phyloP scores from a whole-genome alignment of 768 basidiomycete species.

The Russula virescens region DNA sequence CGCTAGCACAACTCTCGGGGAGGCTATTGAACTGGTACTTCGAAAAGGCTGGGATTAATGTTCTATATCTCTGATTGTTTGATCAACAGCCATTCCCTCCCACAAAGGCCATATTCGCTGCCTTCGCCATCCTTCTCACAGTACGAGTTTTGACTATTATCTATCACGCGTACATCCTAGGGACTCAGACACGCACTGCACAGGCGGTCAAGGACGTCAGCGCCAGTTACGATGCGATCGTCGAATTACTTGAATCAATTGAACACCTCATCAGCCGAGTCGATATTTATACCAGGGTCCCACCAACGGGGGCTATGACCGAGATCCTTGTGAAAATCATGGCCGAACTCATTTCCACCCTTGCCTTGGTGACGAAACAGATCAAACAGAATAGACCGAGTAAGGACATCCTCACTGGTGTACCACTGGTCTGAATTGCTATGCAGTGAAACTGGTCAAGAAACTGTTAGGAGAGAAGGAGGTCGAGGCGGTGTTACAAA shows the following conservation, averaged over 20 bases:
- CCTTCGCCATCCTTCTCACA: neutral
- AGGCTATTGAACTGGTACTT: neutral
- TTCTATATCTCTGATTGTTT: neutral
- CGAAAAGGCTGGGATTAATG: too few relatives aligned
- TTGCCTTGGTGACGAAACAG: neutral
- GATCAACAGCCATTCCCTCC: neutral
- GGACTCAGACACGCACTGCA: neutral
- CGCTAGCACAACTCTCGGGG: neutral
- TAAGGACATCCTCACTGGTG: neutral
- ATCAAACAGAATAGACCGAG: neutral
- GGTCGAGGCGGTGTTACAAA: neutral
- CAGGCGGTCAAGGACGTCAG: neutral
- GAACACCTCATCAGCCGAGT: neutral
- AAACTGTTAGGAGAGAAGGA: neutral
- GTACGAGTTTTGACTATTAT: neutral
- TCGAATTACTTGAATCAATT: neutral
- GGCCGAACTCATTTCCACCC: neutral
- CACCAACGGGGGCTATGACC: neutral
- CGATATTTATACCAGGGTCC: neutral
- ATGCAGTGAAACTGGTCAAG: neutral
- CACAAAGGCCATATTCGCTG: neutral
- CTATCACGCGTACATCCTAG: neutral
- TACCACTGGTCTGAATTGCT: neutral
- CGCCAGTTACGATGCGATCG: neutral
- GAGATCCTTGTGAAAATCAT: neutral